These are phyloP conservation scores for Penicillium sp. DNA, from an alignment of 2,329 filamentous ascomycete species.

Conservation along the genomic window DNA sequence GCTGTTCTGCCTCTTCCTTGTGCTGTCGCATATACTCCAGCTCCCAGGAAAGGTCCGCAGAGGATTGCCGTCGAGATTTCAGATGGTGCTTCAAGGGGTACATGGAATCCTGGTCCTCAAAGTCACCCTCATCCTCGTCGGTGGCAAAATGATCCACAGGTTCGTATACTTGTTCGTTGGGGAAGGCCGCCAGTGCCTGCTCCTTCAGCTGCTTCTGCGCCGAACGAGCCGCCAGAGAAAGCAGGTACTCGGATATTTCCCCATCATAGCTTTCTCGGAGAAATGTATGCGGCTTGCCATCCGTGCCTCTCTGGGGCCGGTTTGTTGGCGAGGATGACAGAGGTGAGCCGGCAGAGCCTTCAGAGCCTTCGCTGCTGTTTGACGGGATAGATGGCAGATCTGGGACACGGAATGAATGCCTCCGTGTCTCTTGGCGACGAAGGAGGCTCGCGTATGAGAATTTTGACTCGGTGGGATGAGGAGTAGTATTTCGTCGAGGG, in stretches of 20 bases:
- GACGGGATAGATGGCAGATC: conserved; percentile 62
- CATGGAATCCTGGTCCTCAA: conserved; percentile 29
- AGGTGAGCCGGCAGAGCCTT: conserved; percentile 45
- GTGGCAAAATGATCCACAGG: conserved; percentile 50
- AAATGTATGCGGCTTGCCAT: conserved; percentile 10
- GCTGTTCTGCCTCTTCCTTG: conserved; percentile 62
- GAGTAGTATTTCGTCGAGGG: conserved; percentile 50
- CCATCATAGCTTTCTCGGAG: conserved; percentile 67
- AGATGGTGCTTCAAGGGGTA: conserved; percentile 28
- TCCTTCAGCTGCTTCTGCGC: conserved; percentile 79
- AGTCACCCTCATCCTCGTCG: conserved; percentile 40
- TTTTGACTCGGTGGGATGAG: conserved; percentile 53
- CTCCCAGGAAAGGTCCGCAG: conserved; percentile 63
- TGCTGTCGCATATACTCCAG: conserved; percentile 78
- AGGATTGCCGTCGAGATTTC: conserved; percentile 44
- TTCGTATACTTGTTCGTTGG: conserved; percentile 49
- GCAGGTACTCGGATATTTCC: conserved; percentile 71
- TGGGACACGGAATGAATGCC: conserved; percentile 61
- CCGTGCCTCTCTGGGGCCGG: conserved; percentile 4
- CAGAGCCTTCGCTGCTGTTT: conserved; percentile 56
- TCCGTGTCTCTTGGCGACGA: conserved; percentile 39
- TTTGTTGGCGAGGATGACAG: conserved; percentile 32
- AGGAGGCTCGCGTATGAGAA: conserved; percentile 47
- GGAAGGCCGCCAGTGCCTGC: conserved; percentile 50
- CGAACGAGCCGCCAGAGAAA: conserved; percentile 76